Base-by-base conservation (phyloP, 1,284 basidiomycete genomes). In the Neotropicomus parvogracilis region DNA sequence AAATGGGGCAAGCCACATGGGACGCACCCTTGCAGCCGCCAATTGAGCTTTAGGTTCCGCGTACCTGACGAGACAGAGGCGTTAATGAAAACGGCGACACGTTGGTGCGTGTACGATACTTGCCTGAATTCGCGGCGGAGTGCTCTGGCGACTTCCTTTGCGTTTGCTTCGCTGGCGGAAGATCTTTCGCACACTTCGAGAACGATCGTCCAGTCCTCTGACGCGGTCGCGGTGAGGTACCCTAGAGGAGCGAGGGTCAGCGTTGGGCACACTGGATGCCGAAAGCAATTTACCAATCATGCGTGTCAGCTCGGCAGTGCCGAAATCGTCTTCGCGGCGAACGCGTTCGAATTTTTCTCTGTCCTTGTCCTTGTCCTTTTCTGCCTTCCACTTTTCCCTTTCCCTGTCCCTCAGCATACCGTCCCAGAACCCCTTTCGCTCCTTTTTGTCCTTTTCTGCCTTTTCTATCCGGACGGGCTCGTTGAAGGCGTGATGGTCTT, bases 151-250 rank as follows among this genome's bases (percentile, higher is more conserved):
- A 85, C 85, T 57, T 89, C 86, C 61, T 85, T 89, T 11, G 88
- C 87, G 48, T 78, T 80, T 10, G 67, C 59, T 51, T 89, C 85
- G 58, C 58, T 85, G 0, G 75, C 66, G 1, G 83, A 85, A 0
- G 85, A 83, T 40, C 82, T 74, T 45, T 91, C 87, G 56, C 86
- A 88, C 16, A 91, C 81, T 47, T 90, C 87, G 28, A 89, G 70
- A 0, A 89, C 84, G 29, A 90, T 73, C 0, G 75, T 65, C 87
- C 86, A 89, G 60, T 91, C 85, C 62, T 89, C 86, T 5, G 83
- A 83, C 1, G 81, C 75, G 0, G 83, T 86, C 0, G 85, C 85
- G 5, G 85, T 85, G 13, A 88, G 71, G 58, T 77, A 88, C 0
- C 85, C 87, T 89, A 17, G 53, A 8, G 8, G 24, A 41, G 33